Conservation (phyloP, 169 alveolate species). For the Eimeria sp. region DNA sequence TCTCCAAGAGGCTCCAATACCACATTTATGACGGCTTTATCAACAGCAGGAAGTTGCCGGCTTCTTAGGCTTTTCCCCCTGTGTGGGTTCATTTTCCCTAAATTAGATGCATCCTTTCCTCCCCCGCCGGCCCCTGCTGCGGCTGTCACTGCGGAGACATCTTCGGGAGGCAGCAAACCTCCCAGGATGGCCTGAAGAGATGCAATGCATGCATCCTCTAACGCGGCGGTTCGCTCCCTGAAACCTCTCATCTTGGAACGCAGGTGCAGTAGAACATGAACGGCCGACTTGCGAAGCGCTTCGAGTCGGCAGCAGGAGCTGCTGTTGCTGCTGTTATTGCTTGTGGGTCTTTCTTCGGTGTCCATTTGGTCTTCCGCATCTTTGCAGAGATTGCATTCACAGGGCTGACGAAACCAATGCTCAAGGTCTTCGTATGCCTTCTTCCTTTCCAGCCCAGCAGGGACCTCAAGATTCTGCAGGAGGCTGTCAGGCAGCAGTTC, state of each 20-base stretch:
- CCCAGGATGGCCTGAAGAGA: slow-evolving; percentile 41
- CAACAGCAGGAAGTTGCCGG: slow-evolving; percentile 23
- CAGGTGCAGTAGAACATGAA: slow-evolving; percentile 58
- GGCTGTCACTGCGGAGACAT: background rate
- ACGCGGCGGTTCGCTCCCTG: slow-evolving; percentile 28
- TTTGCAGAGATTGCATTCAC: slow-evolving; percentile 55
- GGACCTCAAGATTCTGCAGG: slow-evolving; percentile 55
- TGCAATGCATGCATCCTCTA: slow-evolving; percentile 67
- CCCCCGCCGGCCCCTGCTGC: slow-evolving; percentile 54
- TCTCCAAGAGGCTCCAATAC: slow-evolving; percentile 72
- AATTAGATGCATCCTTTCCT: background rate
- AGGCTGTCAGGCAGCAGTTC: slow-evolving; percentile 54
- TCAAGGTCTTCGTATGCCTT: slow-evolving; percentile 57
- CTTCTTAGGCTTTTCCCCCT: background rate
- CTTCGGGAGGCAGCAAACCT: slow-evolving; percentile 53
- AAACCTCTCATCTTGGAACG: slow-evolving; percentile 57
- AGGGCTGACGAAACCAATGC: slow-evolving; percentile 59
- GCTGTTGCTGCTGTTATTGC: slow-evolving; percentile 28
- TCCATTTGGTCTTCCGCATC: slow-evolving; percentile 16
- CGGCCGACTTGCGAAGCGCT: slow-evolving; percentile 49
- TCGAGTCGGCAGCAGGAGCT: slow-evolving; percentile 46
- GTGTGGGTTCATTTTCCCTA: background rate
- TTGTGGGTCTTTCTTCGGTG: slow-evolving; percentile 7
- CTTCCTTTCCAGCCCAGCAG: slow-evolving; percentile 50
- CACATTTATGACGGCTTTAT: slow-evolving; percentile 21